Evolutionary conservation across 2,329 filamentous ascomycete species (phyloP).

Genomic region (Calonectria hongkongensis): DNA sequence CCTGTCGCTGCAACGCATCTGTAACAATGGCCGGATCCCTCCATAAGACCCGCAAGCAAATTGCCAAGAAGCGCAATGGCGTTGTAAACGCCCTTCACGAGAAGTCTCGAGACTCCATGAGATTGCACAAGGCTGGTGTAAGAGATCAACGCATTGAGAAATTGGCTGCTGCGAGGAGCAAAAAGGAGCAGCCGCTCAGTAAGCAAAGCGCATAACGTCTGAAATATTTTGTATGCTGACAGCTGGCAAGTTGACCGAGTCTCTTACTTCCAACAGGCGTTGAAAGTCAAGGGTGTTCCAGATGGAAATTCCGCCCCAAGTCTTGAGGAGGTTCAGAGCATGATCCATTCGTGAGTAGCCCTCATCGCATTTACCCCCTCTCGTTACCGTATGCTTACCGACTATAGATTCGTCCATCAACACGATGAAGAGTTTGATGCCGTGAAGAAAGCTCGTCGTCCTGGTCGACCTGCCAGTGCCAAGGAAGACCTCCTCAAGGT

Average conservation of each 20-base stretch:
- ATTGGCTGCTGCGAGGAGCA: conserved; percentile 80
- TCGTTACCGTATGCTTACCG: background rate
- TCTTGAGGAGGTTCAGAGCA: conserved; percentile 74
- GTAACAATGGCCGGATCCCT: conserved; percentile 84
- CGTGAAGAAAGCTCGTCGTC: conserved; percentile 81
- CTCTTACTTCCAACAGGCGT: conserved; percentile 81
- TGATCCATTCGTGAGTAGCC: conserved; percentile 75
- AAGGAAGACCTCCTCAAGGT: conserved; percentile 86
- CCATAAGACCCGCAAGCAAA: conserved; percentile 90
- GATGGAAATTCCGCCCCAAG: conserved; percentile 72
- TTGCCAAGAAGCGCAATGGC: conserved; percentile 88
- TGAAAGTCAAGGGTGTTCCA: conserved; percentile 64
- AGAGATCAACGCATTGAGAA: conserved; percentile 89
- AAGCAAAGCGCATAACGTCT: conserved; percentile 52
- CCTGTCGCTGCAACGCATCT: conserved; percentile 16
- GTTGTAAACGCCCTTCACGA: conserved; percentile 86
- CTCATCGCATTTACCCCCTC: background rate
- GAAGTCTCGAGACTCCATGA: conserved; percentile 89
- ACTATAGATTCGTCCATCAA: conserved; percentile 76
- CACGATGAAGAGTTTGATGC: conserved; percentile 81
- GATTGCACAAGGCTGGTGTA: conserved; percentile 85
- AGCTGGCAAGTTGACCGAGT: conserved; percentile 60
- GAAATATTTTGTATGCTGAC: conserved; percentile 31
- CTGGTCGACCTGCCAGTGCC: conserved; percentile 85
- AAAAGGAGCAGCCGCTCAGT: conserved; percentile 85